Conservation (phyloP, 2,329 filamentous ascomycete genomes). For the Acrodontium crateriforme region DNA sequence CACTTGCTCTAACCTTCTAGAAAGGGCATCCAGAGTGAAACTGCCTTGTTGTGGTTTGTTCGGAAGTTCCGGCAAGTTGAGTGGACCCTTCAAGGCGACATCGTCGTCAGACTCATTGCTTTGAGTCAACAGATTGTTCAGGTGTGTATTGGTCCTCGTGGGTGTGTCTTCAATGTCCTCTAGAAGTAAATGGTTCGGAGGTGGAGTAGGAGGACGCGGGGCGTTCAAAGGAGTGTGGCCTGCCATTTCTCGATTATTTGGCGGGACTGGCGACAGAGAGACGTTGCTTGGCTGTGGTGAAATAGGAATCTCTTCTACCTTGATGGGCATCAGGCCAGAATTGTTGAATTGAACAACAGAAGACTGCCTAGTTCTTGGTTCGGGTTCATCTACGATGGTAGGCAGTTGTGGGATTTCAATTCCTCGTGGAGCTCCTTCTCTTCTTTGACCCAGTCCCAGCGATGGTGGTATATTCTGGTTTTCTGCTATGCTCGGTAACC, state of each 20-base stretch:
- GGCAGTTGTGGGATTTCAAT: conserved; percentile 12
- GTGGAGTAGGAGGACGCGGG: conserved; percentile 17
- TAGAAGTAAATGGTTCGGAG: conserved; percentile 12
- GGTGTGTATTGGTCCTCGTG: conserved; percentile 22
- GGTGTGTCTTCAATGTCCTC: conserved; percentile 22
- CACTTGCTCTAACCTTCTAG: conserved; percentile 19
- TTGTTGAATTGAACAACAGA: too few relatives aligned
- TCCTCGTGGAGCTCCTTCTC: conserved; percentile 14
- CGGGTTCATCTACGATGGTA: conserved; percentile 4
- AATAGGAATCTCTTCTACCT: conserved; percentile 19
- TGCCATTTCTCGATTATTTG: conserved; percentile 16
- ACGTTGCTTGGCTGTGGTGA: conserved; percentile 10
- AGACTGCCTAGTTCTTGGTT: too few relatives aligned
- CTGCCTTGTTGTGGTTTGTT: conserved; percentile 19
- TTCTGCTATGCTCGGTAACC: conserved; percentile 22
- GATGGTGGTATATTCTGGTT: conserved; percentile 16
- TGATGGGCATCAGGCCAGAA: too few relatives aligned
- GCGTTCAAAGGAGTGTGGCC: conserved; percentile 22
- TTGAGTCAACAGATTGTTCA: conserved; percentile 18
- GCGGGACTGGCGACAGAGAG: conserved; percentile 19
- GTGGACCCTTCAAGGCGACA: conserved; percentile 18
- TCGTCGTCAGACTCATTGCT: conserved; percentile 20
- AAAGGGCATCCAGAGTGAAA: conserved; percentile 23
- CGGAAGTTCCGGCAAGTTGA: conserved; percentile 24
- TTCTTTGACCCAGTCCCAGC: conserved; percentile 10